phyloP scores from a whole-genome alignment of 2,329 filamentous ascomycete species.

The Aureobasidium lini region DNA sequence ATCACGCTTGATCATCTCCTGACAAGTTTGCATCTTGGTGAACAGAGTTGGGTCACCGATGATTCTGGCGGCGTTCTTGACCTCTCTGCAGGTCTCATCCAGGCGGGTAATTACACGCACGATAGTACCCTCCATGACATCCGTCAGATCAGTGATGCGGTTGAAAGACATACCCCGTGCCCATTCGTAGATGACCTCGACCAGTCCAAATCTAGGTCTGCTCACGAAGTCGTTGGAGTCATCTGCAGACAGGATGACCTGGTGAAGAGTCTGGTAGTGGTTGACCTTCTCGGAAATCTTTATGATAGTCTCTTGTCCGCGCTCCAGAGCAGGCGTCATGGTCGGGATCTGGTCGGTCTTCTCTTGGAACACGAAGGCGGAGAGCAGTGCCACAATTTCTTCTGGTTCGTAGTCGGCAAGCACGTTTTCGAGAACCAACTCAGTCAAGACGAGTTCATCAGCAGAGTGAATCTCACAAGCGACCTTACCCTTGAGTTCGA shows the following conservation, averaged over 20 bases:
- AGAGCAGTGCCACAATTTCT: conserved; percentile 90
- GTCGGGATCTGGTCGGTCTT: conserved; percentile 79
- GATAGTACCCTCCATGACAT: conserved; percentile 95
- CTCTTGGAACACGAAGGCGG: conserved; percentile 94
- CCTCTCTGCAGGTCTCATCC: conserved; percentile 93
- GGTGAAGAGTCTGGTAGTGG: conserved; percentile 76
- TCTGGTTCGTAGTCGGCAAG: conserved; percentile 91
- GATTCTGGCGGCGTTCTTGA: conserved; percentile 92
- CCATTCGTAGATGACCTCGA: conserved; percentile 99
- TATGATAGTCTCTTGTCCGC: conserved; percentile 77
- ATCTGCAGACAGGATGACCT: conserved; percentile 84
- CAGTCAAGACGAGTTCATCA: conserved; percentile 91
- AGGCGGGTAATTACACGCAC: conserved; percentile 88
- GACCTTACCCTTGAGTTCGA: conserved; percentile 95
- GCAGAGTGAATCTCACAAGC: conserved; percentile 97
- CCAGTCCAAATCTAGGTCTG: conserved; percentile 80
- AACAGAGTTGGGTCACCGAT: conserved; percentile 91
- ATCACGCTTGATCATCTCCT: conserved; percentile 96
- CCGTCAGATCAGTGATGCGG: conserved; percentile 90
- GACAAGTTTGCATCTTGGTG: conserved; percentile 92
- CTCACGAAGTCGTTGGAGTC: conserved; percentile 90
- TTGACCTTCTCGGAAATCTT: conserved; percentile 90
- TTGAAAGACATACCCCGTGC: conserved; percentile 96
- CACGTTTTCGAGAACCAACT: conserved; percentile 93
- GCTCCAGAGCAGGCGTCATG: conserved; percentile 72